Base-by-base conservation (phyloP, 805 yeast species). In the Wickerhamomyces hampshirensis region DNA sequence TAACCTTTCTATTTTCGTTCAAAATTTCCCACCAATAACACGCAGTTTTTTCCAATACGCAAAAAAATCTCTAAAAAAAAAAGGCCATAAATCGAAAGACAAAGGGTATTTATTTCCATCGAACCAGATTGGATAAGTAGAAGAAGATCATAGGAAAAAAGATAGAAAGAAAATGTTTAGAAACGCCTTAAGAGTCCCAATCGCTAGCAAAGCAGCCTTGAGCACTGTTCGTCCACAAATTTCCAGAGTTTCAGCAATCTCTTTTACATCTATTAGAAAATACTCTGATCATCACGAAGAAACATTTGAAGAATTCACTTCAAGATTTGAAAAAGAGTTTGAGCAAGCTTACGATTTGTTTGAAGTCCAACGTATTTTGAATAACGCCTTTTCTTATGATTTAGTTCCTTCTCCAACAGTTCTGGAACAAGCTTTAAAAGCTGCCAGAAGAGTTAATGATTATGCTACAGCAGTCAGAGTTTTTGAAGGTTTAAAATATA, bases 401-500 rank as follows among this genome's bases (percentile, higher is more conserved):
- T 78, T 93, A 66, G 98, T 93, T 39, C 98, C 98, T 51, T 91
- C 98, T 21, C 98, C 98, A 50, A 77, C 84, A 44, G 98, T 93
- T 46, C 75, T 93, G 59, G 96, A 86, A 69, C 85, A 84, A 68
- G 98, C 98, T 33, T 75, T 93, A 61, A 80, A 85, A 70, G 98
- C 98, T 32, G 89, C 97, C 55, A 89, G 98, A 80, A 86, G 98
- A 71, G 98, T 93, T 51, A 87, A 93, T 68, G 98, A 93, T 71
- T 86, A 86, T 70, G 96, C 98, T 44, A 89, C 98, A 42, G 98
- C 98, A 38, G 93, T 88, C 52, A 85, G 98, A 71, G 96, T 95
- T 39, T 93, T 93, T 57, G 98, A 91, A 74, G 98, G 95, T 50
- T 77, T 93, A 63, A 86, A 84, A 66, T 86, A 80, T 79, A 93